A percentile compares a stretch with the other conserved stretches of the same genome.
phyloP scores from a whole-genome alignment of 2,329 filamentous ascomycete genomes.

The Colletotrichum coccodes region DNA sequence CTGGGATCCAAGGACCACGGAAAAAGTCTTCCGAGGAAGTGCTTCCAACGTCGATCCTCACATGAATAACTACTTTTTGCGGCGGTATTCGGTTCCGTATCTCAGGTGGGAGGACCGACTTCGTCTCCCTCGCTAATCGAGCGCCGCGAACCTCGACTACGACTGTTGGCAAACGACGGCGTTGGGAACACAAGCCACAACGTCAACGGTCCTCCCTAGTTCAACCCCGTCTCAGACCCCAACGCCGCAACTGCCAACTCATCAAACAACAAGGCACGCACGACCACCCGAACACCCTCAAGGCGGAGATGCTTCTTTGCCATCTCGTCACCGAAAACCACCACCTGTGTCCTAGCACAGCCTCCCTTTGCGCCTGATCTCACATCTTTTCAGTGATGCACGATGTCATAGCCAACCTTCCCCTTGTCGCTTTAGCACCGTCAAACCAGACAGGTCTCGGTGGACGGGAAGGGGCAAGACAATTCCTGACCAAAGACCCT shows the following conservation, averaged over 20 bases:
- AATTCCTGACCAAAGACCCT: conserved; percentile 20
- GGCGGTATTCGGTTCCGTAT: neutral
- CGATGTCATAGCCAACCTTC: conserved; percentile 15
- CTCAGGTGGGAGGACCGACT: neutral
- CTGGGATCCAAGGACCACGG: neutral
- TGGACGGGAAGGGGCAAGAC: neutral
- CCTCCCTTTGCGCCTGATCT: neutral
- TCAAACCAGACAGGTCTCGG: neutral
- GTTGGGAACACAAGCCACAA: conserved; percentile 7
- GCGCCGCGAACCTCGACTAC: neutral
- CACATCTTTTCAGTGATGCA: neutral
- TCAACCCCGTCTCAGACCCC: neutral
- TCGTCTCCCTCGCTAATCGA: neutral
- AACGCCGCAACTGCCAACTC: neutral
- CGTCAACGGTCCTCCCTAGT: conserved; percentile 18
- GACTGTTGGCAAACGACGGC: neutral
- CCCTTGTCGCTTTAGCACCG: neutral
- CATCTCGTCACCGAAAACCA: neutral
- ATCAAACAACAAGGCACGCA: neutral
- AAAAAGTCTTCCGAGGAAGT: neutral
- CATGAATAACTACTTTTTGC: neutral
- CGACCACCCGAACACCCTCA: neutral
- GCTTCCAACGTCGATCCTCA: neutral
- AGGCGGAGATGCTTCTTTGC: neutral
- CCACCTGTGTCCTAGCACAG: conserved; percentile 21